These are phyloP conservation scores for Akanthomyces dipterigenus DNA, from an alignment of 2,329 filamentous ascomycete species.

Conservation along the genomic window DNA sequence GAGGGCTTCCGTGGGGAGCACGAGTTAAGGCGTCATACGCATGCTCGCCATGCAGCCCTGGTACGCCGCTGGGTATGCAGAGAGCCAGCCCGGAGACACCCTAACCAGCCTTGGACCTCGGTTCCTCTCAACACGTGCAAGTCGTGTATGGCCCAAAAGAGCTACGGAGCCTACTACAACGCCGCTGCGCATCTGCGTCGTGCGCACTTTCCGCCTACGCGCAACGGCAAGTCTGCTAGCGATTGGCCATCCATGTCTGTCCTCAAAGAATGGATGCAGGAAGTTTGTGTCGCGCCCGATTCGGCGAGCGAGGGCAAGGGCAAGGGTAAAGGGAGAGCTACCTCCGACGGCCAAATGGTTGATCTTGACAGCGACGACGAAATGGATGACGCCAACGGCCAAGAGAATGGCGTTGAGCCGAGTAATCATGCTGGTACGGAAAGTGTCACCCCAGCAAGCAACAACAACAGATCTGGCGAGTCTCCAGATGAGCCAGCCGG, in stretches of 20 bases:
- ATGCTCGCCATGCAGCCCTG: conserved; percentile 49
- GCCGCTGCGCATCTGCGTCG: conserved; percentile 51
- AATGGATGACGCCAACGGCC: neutral
- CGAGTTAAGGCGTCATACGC: conserved; percentile 65
- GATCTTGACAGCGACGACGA: conserved; percentile 8
- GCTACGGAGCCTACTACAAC: conserved; percentile 54
- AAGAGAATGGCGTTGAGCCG: neutral
- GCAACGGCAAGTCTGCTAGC: conserved; percentile 46
- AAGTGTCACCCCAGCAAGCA: conserved; percentile 13
- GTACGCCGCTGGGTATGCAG: conserved; percentile 52
- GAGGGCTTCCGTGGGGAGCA: conserved; percentile 89
- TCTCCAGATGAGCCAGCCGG: conserved; percentile 5
- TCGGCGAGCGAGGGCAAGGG: conserved; percentile 48
- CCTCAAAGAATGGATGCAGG: conserved; percentile 55
- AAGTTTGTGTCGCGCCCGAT: conserved; percentile 47
- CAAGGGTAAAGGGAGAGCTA: conserved; percentile 31
- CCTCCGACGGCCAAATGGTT: conserved; percentile 2
- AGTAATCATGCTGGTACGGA: neutral
- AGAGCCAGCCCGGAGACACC: conserved; percentile 35
- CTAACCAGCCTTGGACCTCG: conserved; percentile 31
- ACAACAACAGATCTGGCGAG: conserved; percentile 7
- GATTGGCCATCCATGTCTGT: conserved; percentile 54
- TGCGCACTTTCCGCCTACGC: conserved; percentile 50
- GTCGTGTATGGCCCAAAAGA: conserved; percentile 49
- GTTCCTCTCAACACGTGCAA: conserved; percentile 50